Evolutionary conservation across 805 yeast genomes (phyloP), one percentile per base, ranked within the genome.

Genomic region (Sugiyamaella qingdaonensis): DNA sequence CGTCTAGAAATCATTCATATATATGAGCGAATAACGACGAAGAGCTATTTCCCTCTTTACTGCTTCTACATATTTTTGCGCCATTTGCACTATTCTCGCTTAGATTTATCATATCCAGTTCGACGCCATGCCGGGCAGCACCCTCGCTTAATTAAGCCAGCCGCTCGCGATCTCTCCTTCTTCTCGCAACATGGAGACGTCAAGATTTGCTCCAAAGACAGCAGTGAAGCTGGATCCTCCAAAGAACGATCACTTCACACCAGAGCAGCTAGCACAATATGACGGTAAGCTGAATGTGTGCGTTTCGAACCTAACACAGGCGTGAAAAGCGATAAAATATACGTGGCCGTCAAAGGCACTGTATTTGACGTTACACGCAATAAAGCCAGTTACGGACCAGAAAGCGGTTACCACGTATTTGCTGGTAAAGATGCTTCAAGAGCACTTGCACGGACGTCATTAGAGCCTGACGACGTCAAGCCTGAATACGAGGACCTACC

Each of bases 401-500:
- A 90, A 0, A 79, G 81, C 55, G 82, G 84, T 19, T 89, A 88
- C 68, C 82, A 81, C 61, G 80, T 75, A 5, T 75, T 88, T 41
- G 87, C 82, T 9, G 96, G 92, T 4, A 80, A 78, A 57, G 96
- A 88, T 60, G 87, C 88, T 19, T 80, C 88, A 33, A 72, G 94
- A 54, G 85, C 92, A 1, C 71, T 88, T 50, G 96, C 87, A 1
- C 79, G 83, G 61, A 82, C 88, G 50, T 78, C 84, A 16, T 65
- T 84, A 53, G 74, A 77, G n/a, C 71, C 73, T 0, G 80, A 73
- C 52, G 86, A 83, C 56, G 78, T 79, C 1, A 72, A 55, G 31
- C 63, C 72, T 5, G 65, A 62, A 14, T 66, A 59, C 42, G 58
- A 53, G 7, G 77, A 68, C 43, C 75, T 88, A 58, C 75, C 78